Evolutionary conservation across 495 filamentous ascomycete species (phyloP).

Genomic region (Penicillium alfredii): DNA sequence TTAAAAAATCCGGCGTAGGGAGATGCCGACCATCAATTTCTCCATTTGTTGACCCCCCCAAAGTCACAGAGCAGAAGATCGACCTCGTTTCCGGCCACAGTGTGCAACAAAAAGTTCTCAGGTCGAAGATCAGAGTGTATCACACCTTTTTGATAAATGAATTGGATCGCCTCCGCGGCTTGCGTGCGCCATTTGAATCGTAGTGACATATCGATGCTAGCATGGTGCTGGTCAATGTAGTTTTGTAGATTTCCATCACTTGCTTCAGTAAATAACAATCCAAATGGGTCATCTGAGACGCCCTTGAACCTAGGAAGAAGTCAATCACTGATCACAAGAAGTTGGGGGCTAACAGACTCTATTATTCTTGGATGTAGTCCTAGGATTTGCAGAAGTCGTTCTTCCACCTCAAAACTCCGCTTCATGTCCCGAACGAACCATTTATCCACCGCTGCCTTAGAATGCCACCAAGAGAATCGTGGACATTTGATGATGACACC

Average conservation of each 20-base stretch:
- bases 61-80: constrained; percentile 24
- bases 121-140: constrained; percentile 22
- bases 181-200: constrained; percentile 21
- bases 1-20: constrained; percentile 21
- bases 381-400: constrained; percentile 10
- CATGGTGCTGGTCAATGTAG: constrained; percentile 15
- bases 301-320: constrained; percentile 9
- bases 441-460: not conserved
- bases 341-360: constrained; percentile 5
- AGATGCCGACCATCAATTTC: constrained; percentile 22
- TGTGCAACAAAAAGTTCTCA: constrained; percentile 21
- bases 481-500: constrained; percentile 12
- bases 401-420: constrained; percentile 14
- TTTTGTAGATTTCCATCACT: constrained; percentile 16
- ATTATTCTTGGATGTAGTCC: constrained; percentile 13
- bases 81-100: constrained; percentile 7
- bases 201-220: constrained; percentile 8
- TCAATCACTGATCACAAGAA: constrained; percentile 1
- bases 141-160: constrained; percentile 16
- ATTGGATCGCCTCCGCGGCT: constrained; percentile 17
- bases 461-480: constrained; percentile 11
- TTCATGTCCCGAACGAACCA: constrained; percentile 10
- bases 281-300: constrained; percentile 9
- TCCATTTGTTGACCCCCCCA: constrained; percentile 21
- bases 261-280: constrained; percentile 14